Conservation (phyloP, 164 flowering plant species). For the Vitis riparia region DNA sequence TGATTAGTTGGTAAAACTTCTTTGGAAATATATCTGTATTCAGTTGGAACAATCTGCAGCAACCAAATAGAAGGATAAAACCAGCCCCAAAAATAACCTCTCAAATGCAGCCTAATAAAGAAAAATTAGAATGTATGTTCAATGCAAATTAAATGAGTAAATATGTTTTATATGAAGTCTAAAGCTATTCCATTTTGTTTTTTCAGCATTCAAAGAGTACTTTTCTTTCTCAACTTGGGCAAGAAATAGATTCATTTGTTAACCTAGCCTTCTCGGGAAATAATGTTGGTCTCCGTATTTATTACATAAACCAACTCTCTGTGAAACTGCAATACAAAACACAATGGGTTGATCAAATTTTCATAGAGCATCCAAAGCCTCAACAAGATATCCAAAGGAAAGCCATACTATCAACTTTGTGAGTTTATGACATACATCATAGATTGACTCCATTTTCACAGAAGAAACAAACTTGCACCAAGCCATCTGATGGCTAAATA, state of each 20-base stretch:
- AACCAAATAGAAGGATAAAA: not conserved
- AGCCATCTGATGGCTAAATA: too few relatives aligned
- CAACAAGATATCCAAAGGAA: not conserved
- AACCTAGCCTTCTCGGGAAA: not conserved
- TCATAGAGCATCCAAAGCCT: not conserved
- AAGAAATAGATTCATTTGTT: too few relatives aligned
- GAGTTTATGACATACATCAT: too few relatives aligned
- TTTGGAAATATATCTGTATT: slow-evolving; percentile 82
- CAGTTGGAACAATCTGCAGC: slow-evolving; percentile 90
- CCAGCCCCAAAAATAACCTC: not conserved
- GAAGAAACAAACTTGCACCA: too few relatives aligned
- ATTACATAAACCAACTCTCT: not conserved
- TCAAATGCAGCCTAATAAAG: not conserved
- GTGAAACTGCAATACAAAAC: not conserved
- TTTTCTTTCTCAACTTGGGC: too few relatives aligned
- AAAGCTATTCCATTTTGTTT: not conserved
- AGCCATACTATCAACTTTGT: too few relatives aligned
- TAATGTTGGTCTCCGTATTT: not conserved
- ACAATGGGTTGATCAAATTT: not conserved
- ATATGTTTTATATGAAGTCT: not conserved
- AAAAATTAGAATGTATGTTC: not conserved
- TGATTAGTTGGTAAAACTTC: slow-evolving; percentile 93
- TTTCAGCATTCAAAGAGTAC: too few relatives aligned
- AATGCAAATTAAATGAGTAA: not conserved
- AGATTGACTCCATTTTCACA: too few relatives aligned